phyloP scores from a whole-genome alignment of 2,329 filamentous ascomycete species.

The Fusarium solani-melongenae region DNA sequence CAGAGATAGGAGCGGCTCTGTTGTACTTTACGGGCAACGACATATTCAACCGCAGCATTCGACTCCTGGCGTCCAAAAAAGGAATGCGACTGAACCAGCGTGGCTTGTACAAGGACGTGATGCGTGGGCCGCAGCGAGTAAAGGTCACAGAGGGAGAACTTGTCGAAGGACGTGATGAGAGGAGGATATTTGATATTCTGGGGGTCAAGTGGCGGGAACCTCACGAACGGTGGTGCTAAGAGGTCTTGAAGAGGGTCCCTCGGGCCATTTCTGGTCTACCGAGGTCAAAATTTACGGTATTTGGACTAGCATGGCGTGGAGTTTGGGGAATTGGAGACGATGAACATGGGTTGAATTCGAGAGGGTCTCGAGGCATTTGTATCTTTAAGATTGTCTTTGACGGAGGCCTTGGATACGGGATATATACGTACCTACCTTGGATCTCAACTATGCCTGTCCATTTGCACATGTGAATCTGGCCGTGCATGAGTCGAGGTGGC shows the following conservation, averaged over 20 bases:
- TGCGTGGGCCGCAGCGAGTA: slow-evolving; percentile 66
- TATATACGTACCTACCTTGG: slow-evolving; percentile 3
- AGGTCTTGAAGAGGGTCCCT: slow-evolving; percentile 17
- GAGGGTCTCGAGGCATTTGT: not conserved
- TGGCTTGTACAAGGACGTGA: slow-evolving; percentile 79
- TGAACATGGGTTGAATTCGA: not conserved
- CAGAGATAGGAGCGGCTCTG: slow-evolving; percentile 83
- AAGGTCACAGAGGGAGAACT: slow-evolving; percentile 76
- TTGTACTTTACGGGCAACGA: slow-evolving; percentile 98
- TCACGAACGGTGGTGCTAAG: slow-evolving; percentile 78
- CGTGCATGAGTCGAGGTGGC: slow-evolving; percentile 1
- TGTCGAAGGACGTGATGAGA: slow-evolving; percentile 81
- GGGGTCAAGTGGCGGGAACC: slow-evolving; percentile 88
- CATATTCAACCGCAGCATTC: slow-evolving; percentile 89
- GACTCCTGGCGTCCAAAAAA: slow-evolving; percentile 82
- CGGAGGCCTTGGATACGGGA: not conserved
- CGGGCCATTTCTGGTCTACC: slow-evolving; percentile 22
- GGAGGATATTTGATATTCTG: slow-evolving; percentile 81
- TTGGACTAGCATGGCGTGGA: slow-evolving; percentile 16
- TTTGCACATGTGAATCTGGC: slow-evolving; percentile 18
- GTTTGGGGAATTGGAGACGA: slow-evolving; percentile 17
- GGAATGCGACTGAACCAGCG: slow-evolving; percentile 87
- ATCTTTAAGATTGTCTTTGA: not conserved
- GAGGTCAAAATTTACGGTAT: slow-evolving; percentile 34
- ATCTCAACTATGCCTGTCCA: not conserved